phyloP scores from a whole-genome alignment of 305 asterid genomes.

The Petunia hybrid region DNA sequence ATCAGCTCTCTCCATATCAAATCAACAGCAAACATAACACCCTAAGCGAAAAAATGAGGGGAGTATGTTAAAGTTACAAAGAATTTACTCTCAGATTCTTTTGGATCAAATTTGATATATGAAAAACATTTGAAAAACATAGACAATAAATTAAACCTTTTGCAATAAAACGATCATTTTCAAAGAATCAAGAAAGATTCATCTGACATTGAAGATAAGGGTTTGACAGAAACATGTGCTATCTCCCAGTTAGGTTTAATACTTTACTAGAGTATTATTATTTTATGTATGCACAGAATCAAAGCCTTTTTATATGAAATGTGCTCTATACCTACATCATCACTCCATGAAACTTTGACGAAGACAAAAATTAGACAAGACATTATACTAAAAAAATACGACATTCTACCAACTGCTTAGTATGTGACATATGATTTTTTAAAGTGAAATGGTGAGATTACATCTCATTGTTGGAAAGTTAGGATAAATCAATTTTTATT shows the following conservation, averaged over 20 bases:
- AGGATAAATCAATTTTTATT: neutral
- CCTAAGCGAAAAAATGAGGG: neutral
- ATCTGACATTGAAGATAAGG: slow-evolving; percentile 13
- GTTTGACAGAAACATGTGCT: slow-evolving; percentile 11
- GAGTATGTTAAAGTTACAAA: no score
- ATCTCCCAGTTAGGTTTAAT: neutral
- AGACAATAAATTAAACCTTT: neutral
- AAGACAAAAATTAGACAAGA: neutral
- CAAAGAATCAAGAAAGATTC: neutral
- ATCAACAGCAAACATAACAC: neutral
- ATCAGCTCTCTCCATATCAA: neutral
- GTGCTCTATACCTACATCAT: neutral
- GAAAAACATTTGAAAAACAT: neutral
- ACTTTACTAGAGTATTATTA: neutral
- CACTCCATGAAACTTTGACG: neutral
- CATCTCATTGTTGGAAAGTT: neutral
- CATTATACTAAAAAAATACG: neutral
- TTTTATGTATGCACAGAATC: neutral
- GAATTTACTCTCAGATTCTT: neutral
- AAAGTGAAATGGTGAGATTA: neutral
- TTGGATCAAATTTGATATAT: neutral
- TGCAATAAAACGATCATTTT: neutral
- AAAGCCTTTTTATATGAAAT: neutral
- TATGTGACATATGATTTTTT: neutral
- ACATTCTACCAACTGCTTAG: neutral